Base-by-base conservation (phyloP, 2,329 filamentous ascomycete genomes). In the Aspergillus flavus region DNA sequence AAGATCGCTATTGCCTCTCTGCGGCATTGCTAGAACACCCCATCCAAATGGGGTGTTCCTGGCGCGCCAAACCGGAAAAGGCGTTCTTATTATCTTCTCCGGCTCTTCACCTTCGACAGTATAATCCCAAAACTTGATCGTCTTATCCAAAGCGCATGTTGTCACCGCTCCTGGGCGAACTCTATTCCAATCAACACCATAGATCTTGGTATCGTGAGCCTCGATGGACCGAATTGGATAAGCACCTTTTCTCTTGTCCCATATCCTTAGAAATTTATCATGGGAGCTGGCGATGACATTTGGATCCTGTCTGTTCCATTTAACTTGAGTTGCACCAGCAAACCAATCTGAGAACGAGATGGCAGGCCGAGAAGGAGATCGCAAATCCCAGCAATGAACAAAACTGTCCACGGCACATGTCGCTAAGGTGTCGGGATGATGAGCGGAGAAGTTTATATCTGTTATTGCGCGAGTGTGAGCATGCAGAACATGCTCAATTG, bases 321-420 rank as follows among this genome's bases (percentile, higher is more conserved):
- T 97, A 67, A 97, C 94, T 75, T 97, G 94, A 1, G 94, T 96
- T 12, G 93, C 94, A 48, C 94, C 94, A 34, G 93, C 93, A 74
- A 93, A 92, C 91, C 93, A 97, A 79, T 97, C 93, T 64, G 91
- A 94, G 73, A 95, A 96, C 0, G 89, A 92, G 61, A 94, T 83
- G 11, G 87, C 91, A 9, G 93, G 92, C 67, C 90, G 87, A 48
- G 85, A 84, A 0, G 93, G 89, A 57, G 86, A 85, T 41, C 94
- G 87, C 53, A 97, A 81, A 79, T 97, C 94, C 93, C 94, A 97
- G 72, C 89, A 93, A 76, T 96, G 92, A 10, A 97, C 91, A 72
- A 93, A 96, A 57, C 93, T 95, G 77, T 97, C 94, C 34, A 97
- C 92, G 4, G 93, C 91, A 76, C 93, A 97, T 0, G 94, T 97